Conservation (phyloP, 1,284 basidiomycete genomes). For the Chalciporus piperatoides region DNA sequence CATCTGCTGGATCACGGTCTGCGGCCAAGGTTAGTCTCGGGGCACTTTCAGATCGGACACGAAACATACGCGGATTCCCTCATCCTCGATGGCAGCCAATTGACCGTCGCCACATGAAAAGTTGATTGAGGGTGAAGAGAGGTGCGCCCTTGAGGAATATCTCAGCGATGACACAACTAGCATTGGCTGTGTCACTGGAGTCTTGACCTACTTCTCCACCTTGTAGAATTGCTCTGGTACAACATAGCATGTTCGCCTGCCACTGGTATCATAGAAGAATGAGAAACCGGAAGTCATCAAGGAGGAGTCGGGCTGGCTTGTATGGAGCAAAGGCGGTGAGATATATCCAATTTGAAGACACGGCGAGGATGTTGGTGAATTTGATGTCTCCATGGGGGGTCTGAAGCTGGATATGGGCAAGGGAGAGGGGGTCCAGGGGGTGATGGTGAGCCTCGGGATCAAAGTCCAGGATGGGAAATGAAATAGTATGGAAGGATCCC, state of each 20-base stretch:
- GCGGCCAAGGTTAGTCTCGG: slow-evolving; percentile 22
- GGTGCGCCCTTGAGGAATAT: slow-evolving; percentile 94
- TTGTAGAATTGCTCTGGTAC: slow-evolving; percentile 96
- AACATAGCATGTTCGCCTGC: slow-evolving; percentile 90
- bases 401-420: slow-evolving; percentile 78
- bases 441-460: too few species aligned
- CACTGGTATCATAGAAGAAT: slow-evolving; percentile 97
- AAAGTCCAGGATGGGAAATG: too few species aligned
- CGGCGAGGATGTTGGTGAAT: slow-evolving; percentile 96
- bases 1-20: slow-evolving; percentile 90
- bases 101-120: slow-evolving; percentile 86
- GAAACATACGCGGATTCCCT: slow-evolving; percentile 66
- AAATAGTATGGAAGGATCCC: too few species aligned
- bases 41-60: neutral
- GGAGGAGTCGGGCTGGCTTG: slow-evolving; percentile 93
- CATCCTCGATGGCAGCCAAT: slow-evolving; percentile 77
- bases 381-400: slow-evolving; percentile 97
- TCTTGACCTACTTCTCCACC: slow-evolving; percentile 61
- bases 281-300: slow-evolving; percentile 97
- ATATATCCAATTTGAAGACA: slow-evolving; percentile 94
- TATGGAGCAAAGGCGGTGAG: slow-evolving; percentile 96
- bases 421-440: too few species aligned
- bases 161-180: slow-evolving; percentile 95
- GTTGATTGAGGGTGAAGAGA: slow-evolving; percentile 90
- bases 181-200: slow-evolving; percentile 95